Evolutionary conservation across 2,329 filamentous ascomycete species (phyloP).

Genomic region (Colletotrichum destructivum): DNA sequence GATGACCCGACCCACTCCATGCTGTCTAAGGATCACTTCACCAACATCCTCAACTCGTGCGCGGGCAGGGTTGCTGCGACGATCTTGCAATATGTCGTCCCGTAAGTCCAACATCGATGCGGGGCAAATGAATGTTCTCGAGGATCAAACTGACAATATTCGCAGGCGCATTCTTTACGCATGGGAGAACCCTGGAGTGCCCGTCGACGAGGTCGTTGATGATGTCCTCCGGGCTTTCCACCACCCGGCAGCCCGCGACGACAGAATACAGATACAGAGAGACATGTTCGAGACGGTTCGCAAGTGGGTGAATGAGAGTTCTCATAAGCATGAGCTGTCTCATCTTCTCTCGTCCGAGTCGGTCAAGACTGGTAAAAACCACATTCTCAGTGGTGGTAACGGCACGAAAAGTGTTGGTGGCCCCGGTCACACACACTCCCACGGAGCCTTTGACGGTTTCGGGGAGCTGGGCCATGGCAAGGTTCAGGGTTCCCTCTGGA

Average conservation of each 20-base stretch:
- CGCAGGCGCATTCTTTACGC: constrained; percentile 84
- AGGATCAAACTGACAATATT: constrained; percentile 44
- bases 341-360: constrained; percentile 85
- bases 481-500: constrained; percentile 73
- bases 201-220: constrained; percentile 85
- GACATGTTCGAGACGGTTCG: constrained; percentile 92
- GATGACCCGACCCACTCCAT: constrained; percentile 87
- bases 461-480: constrained; percentile 68
- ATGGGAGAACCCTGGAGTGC: constrained; percentile 89
- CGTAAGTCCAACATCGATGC: constrained; percentile 62
- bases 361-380: constrained; percentile 87
- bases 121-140: too few relatives aligned
- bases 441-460: constrained; percentile 58
- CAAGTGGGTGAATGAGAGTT: constrained; percentile 81
- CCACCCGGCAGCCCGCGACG: constrained; percentile 87
- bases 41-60: constrained; percentile 82
- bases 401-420: constrained; percentile 53
- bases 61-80: constrained; percentile 81
- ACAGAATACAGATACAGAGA: constrained; percentile 82
- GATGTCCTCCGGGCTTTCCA: constrained; percentile 90
- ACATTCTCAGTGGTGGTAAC: constrained; percentile 62
- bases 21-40: constrained; percentile 88
- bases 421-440: constrained; percentile 57
- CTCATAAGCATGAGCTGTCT: constrained; percentile 79
- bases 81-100: constrained; percentile 89